A percentile compares a stretch with the other conserved stretches of the same genome.
phyloP scores from a whole-genome alignment of 192 early-diverging fungal species.

The Coemansia sp. region DNA sequence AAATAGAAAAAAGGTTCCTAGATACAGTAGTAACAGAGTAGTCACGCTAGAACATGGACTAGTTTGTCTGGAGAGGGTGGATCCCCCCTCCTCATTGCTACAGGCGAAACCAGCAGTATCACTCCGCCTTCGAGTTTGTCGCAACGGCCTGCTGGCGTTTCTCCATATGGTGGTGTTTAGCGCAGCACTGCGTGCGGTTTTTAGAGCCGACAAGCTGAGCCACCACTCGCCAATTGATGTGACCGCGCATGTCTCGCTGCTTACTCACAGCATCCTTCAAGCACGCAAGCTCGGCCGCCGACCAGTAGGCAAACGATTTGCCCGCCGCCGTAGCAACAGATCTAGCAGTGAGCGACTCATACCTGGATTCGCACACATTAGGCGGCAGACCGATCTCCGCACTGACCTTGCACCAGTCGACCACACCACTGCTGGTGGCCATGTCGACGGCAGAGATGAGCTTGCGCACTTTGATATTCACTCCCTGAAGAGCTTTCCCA shows the following conservation, averaged over 20 bases:
- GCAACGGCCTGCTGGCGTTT: not conserved
- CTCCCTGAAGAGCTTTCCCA: not conserved
- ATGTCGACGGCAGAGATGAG: not conserved
- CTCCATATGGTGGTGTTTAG: not conserved
- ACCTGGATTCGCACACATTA: not conserved
- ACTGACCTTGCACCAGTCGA: slow-evolving; percentile 12
- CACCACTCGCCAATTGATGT: slow-evolving; percentile 7
- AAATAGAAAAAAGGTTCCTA: not conserved
- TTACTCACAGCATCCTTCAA: slow-evolving; percentile 3
- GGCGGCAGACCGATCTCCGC: slow-evolving; percentile 6
- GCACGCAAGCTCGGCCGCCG: not conserved
- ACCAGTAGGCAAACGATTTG: not conserved
- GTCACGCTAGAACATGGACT: not conserved
- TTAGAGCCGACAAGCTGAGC: slow-evolving; percentile 1
- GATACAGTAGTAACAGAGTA: not conserved
- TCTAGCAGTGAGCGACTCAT: slow-evolving; percentile 1
- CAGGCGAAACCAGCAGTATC: not conserved
- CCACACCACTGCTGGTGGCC: not conserved
- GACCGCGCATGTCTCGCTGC: not conserved
- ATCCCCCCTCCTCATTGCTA: not conserved
- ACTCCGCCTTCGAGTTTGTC: not conserved
- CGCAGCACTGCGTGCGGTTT: not conserved
- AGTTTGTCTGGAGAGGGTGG: not conserved
- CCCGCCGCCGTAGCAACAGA: not conserved
- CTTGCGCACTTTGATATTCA: not conserved